Evolutionary conservation across 768 basidiomycete species (phyloP).

Genomic region (Psilocybe sp.): DNA sequence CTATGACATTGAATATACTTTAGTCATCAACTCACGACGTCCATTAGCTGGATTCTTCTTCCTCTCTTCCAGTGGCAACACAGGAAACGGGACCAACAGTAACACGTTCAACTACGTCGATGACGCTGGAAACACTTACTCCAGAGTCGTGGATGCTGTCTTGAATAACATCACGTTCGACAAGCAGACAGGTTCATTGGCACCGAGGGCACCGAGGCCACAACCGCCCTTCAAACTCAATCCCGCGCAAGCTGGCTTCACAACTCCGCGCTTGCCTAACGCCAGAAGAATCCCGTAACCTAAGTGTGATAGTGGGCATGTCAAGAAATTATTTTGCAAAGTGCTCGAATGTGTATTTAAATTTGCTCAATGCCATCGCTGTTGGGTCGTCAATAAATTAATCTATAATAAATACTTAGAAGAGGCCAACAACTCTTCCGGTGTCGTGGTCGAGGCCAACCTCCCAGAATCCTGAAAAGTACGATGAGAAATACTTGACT

Average conservation of each 20-base stretch:
- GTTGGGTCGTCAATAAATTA: not conserved
- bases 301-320: not conserved
- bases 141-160: slow-evolving; percentile 56
- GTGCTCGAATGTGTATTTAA: too few relatives aligned
- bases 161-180: slow-evolving; percentile 63
- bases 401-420: slow-evolving; percentile 40
- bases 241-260: slow-evolving; percentile 4
- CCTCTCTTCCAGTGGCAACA: slow-evolving; percentile 41
- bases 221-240: slow-evolving; percentile 5
- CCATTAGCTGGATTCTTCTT: slow-evolving; percentile 49
- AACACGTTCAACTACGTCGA: slow-evolving; percentile 67
- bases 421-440: slow-evolving; percentile 83
- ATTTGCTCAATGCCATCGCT: too few relatives aligned
- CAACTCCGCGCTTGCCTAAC: slow-evolving; percentile 16
- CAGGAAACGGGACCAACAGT: slow-evolving; percentile 67
- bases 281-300: slow-evolving; percentile 12
- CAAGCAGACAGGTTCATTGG: slow-evolving; percentile 48
- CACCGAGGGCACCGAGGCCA: slow-evolving; percentile 14
- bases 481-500: slow-evolving; percentile 10
- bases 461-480: slow-evolving; percentile 79
- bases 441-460: slow-evolving; percentile 77
- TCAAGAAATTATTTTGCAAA: not conserved
- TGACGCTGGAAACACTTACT: slow-evolving; percentile 57
- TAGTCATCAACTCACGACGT: not conserved
- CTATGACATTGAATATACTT: not conserved